Base-by-base conservation (phyloP, 352 stramenopile genomes). In the Salisapilia sapeloensis region DNA sequence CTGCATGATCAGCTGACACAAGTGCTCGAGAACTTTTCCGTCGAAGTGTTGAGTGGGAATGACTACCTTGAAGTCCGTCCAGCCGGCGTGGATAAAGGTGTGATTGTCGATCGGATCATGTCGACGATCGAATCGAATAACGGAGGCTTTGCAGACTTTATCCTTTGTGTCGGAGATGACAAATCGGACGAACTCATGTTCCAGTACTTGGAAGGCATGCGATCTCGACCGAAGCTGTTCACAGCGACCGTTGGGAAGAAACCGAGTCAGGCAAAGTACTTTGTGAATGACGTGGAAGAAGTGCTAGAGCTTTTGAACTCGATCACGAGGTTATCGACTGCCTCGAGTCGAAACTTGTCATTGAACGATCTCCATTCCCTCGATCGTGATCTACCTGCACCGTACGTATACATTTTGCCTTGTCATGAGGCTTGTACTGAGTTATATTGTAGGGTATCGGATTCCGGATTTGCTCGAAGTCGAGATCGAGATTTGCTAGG, bases 131-230 rank as follows among this genome's bases (percentile, higher is more conserved):
- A 91, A 33, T 83, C 64, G 9, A 77, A 56, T 33, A 38, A 47
- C 24, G 59, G 52, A 24, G 52, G 71, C 27, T 79, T 82, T 25
- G 65, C 94, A 12, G 95, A 99, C 43, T 99, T 99, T 60, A 70
- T 97, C 6, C 52, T 99, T 33, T 94, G 87, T 36, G 53, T 99
- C 33, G 96, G 96, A 33, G 95, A 99, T 53, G 96, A 99, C 50
- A 66, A 90, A 36, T 97, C 92, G 43, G 96, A 99, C 48, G 96
- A 99, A 54, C 86, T 95, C 39, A 99, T 99, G 93, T 97, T 94
- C 40, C 59, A 78, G 35, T 89, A 87, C 34, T 47, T 90, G 13
- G 75, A 90, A 33, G 69, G 85, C 11, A 53, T 51, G 18, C 65
- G 69, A 15, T 60, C 50, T 24, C 54, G 67, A 7, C 46, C 53